Base-by-base conservation (phyloP, 805 yeast genomes). In the Teunomyces tritomae region DNA sequence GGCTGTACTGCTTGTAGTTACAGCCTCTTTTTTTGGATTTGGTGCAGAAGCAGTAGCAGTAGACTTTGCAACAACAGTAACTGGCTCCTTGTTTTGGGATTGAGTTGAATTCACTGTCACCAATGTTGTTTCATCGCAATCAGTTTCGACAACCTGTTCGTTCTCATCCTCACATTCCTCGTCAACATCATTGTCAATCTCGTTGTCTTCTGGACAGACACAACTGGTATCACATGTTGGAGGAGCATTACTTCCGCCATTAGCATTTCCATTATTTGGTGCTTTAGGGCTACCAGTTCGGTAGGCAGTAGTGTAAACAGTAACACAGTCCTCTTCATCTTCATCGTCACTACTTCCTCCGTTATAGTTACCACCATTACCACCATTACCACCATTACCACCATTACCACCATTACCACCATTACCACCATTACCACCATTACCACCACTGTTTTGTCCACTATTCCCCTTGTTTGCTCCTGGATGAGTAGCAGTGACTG, bases 101-200 rank as follows among this genome's bases (percentile, higher is more conserved):
- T 32, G 27, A 13, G 46, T 37, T 30, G 43, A 13, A 20, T 30
- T n/a, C 13, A 20, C 42, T 28, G 33, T 37, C 42, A 37, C 11
- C 1, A 30, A 16, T 9, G 48, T 26, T n/a, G 34, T 47, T 16
- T 39, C 32, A 8, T 39, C 47, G 16, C 45, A 48, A 9, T 52
- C 57, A 32, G 46, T 48, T 44, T 49, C 57, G 14, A 35, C 43
- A 26, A 45, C 51, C 27, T 48, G 44, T 17, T 37, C 49, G 5
- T 53, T 51, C 8, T 37, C 43, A 24, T 49, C 56, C 4, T 52
- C 43, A 13, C 54, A 51, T 13, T 50, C 57, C 17, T 53, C 56
- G 17, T 53, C 54, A 33, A 45, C 51, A 30, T 54, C 58, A 27
- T 51, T 48, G 16, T 46, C 50, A 6, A 44, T 48, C 11, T 45